A percentile compares a stretch with the other conserved stretches of the same genome.
Conservation (phyloP, 2,329 filamentous ascomycete species). For the Neonectria faginata region DNA sequence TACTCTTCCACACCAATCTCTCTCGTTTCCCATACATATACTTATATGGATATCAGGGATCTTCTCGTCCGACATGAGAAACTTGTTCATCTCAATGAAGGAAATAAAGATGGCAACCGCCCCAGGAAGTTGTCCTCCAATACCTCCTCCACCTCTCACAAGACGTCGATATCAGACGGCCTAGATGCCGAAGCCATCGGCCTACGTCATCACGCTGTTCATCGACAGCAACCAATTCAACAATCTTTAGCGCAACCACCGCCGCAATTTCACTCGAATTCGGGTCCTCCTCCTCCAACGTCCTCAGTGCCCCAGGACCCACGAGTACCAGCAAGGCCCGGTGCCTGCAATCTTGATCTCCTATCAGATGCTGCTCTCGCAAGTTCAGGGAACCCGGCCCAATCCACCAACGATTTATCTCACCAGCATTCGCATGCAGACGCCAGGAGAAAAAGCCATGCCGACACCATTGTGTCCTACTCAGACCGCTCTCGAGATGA, state of each 20-base stretch:
- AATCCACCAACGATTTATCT: constrained; percentile 60
- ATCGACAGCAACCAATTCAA: constrained; percentile 45
- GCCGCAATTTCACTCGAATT: constrained; percentile 56
- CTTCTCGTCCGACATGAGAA: constrained; percentile 73
- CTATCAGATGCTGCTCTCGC: constrained; percentile 70
- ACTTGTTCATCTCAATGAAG: constrained; percentile 72
- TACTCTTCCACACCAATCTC: constrained; percentile 8
- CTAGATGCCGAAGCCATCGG: constrained; percentile 61
- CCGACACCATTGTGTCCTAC: constrained; percentile 60
- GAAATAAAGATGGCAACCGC: constrained; percentile 64
- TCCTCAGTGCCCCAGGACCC: constrained; percentile 59
- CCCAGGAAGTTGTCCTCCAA: constrained; percentile 65
- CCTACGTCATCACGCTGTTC: constrained; percentile 51
- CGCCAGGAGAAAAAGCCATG: constrained; percentile 62
- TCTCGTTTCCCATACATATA: constrained; percentile 27
- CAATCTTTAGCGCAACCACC: constrained; percentile 42
- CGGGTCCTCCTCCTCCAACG: constrained; percentile 49
- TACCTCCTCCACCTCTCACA: constrained; percentile 55
- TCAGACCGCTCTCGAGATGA: constrained; percentile 63
- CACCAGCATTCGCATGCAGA: constrained; percentile 56
- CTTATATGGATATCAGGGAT: constrained; percentile 74
- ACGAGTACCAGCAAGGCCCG: constrained; percentile 58
- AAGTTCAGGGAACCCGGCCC: constrained; percentile 66
- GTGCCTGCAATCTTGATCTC: constrained; percentile 68
- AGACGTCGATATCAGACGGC: constrained; percentile 60